These are phyloP conservation scores for Astrocystis sublimbata DNA, from an alignment of 495 filamentous ascomycete genomes.

Conservation along the genomic window DNA sequence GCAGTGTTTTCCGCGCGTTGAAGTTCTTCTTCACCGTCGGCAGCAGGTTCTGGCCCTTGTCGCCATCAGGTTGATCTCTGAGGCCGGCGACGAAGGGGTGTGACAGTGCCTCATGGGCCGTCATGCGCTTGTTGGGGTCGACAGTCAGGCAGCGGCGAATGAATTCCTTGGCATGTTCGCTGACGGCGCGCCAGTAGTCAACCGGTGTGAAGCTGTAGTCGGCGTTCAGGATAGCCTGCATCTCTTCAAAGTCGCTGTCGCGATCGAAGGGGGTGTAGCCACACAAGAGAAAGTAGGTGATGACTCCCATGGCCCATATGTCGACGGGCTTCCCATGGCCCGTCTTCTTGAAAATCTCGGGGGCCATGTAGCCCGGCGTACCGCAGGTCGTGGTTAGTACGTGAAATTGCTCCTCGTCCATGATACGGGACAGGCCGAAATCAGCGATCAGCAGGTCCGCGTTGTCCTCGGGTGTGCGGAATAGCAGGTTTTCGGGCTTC, in stretches of 20 bases:
- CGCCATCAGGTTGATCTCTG: slow-evolving; percentile 37
- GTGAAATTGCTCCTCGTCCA: slow-evolving; percentile 99
- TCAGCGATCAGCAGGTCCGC: slow-evolving; percentile 93
- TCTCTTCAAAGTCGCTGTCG: slow-evolving; percentile 95
- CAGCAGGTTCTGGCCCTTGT: slow-evolving; percentile 67
- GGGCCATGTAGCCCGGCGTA: slow-evolving; percentile 96
- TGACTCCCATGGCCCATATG: slow-evolving; percentile 95
- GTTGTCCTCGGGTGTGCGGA: slow-evolving; percentile 79
- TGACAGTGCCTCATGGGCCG: slow-evolving; percentile 88
- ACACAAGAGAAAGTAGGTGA: slow-evolving; percentile 96
- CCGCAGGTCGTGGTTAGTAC: slow-evolving; percentile 97
- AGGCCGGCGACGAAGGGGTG: slow-evolving; percentile 80
- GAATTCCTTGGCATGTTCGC: slow-evolving; percentile 81
- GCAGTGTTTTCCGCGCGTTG: slow-evolving; percentile 89
- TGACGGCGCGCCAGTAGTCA: slow-evolving; percentile 96
- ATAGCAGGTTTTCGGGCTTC: slow-evolving; percentile 76
- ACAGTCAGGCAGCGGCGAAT: slow-evolving; percentile 82
- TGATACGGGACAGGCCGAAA: slow-evolving; percentile 91
- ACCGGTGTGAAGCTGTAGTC: slow-evolving; percentile 95
- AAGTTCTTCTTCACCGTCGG: slow-evolving; percentile 99
- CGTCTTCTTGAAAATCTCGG: slow-evolving; percentile 87
- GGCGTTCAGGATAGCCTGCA: slow-evolving; percentile 96
- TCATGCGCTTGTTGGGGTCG: slow-evolving; percentile 83
- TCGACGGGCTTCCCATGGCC: slow-evolving; percentile 91
- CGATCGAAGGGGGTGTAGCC: slow-evolving; percentile 98